Evolutionary conservation across 371 early-diverging fungal genomes (phyloP), one percentile per base, ranked within the genome.

Genomic region (Fennellomyces sp.): DNA sequence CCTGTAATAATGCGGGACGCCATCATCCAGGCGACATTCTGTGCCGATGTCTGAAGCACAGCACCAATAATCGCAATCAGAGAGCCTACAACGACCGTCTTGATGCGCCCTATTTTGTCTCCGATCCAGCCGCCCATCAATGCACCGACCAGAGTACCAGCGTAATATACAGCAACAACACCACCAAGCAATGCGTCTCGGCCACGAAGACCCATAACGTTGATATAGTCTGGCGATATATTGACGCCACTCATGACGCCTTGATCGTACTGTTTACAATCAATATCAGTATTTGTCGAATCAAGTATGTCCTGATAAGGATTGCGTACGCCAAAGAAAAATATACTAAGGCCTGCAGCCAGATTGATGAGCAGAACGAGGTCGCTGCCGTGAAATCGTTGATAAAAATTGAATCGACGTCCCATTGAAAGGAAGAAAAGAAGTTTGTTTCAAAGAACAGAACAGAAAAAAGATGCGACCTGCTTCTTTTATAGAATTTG

Each of bases 221-320:
- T n/a, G 10, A 69, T 39, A 56, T 78, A 78, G 39, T 78, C 69
- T 13, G 69, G 69, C 6, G 75, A 70, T 11, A 74, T 65, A 52
- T 77, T 77, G 19, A 78, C 78, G 41, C 72, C 69, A 45, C 68
- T 62, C 78, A 78, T 78, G 1, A 78, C 78, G 41, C 78, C 78
- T 63, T 78, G 78, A 61, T 78, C 78, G 63, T 78, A 78, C 63
- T 63, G 57, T n/a, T 12, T 3, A n/a, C 13, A 11, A 11, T 15
- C 6, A 2, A 2, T 4, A 28, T 33, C 0, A 28, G n/a, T 12
- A 26, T 27, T 55, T 10, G 23, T 30, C n/a, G 0, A 19, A 41
- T 31, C 2, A 4, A 31, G 7, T n/a, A n/a, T n/a, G n/a, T n/a
- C n/a, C n/a, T n/a, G n/a, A n/a, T n/a, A n/a, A 47, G 31, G 2